Evolutionary conservation across 148 eudicot species (phyloP), one percentile per base, ranked within the genome.

Genomic region (Arbutus unedo): DNA sequence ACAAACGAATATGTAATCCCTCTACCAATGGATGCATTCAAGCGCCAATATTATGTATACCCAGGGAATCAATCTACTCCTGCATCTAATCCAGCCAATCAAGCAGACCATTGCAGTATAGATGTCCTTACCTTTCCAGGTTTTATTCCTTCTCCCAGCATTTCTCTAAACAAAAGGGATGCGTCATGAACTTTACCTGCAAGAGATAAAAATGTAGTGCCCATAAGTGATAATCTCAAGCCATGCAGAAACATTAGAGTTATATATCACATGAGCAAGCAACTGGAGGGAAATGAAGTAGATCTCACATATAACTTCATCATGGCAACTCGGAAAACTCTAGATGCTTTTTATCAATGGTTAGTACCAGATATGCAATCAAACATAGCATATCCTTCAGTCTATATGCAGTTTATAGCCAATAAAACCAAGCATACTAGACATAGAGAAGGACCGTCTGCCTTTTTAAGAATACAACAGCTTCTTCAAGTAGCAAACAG

Each of bases 111-210:
- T 66, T 13, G 74, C 57, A 48, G 74, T 16, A n/a, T 72, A 56
- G 15, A 86, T 83, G 57, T 16, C 62, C 79, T 60, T 84, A 93
- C 98, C 96, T 92, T 88, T 74, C 98, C 97, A 55, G 97, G 98
- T 82, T 86, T 88, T 85, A 95, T 91, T 83, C 96, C 98, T 85
- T 91, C 91, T 82, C 90, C 87, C 87, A 72, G 94, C 98, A 95
- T 95, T 90, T 87, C 85, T 57, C 83, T 79, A 81, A 93, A 95
- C 53, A 93, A 84, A 31, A 83, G 79, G 71, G 92, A 89, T 82
- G 98, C 98, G 80, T 92, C 97, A 43, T 87, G 80, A 84, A 71
- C 79, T 84, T 91, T 93, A 62, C 98, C 98, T 95, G 87, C 82
- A 88, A 85, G 62, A 6, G 68, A 56, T 60, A 68, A 51, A 73